These are phyloP conservation scores for Samsoniella hepiali DNA, from an alignment of 2,329 filamentous ascomycete species.

Conservation along the genomic window DNA sequence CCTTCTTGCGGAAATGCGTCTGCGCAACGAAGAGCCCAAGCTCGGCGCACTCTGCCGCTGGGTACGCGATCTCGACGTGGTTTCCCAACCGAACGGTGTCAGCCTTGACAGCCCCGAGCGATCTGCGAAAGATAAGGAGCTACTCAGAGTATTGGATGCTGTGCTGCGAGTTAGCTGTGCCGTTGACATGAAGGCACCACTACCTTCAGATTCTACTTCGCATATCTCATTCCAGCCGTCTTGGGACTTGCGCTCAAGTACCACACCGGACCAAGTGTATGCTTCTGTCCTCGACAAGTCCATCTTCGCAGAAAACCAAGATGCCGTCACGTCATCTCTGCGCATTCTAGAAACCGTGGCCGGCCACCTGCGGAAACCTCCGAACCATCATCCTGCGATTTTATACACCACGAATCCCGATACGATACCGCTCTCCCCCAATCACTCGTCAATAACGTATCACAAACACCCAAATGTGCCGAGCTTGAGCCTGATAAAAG, in stretches of 20 bases:
- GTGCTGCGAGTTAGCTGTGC: slow-evolving; percentile 62
- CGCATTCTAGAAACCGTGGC: slow-evolving; percentile 60
- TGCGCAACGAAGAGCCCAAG: slow-evolving; percentile 62
- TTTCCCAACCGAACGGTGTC: slow-evolving; percentile 50
- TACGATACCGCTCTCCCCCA: slow-evolving; percentile 49
- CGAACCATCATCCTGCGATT: slow-evolving; percentile 64
- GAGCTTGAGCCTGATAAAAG: slow-evolving; percentile 55
- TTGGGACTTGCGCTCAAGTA: slow-evolving; percentile 55
- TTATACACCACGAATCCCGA: slow-evolving; percentile 60
- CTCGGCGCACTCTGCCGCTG: slow-evolving; percentile 67
- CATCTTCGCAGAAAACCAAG: slow-evolving; percentile 43
- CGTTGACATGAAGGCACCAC: slow-evolving; percentile 47
- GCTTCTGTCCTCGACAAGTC: slow-evolving; percentile 57
- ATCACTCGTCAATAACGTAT: slow-evolving; percentile 46
- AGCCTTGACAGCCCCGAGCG: slow-evolving; percentile 33
- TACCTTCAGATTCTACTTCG: slow-evolving; percentile 31
- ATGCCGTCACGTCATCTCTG: slow-evolving; percentile 41
- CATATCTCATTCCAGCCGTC: slow-evolving; percentile 57
- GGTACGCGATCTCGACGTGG: slow-evolving; percentile 68
- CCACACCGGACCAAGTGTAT: slow-evolving; percentile 45
- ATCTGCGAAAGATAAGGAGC: slow-evolving; percentile 48
- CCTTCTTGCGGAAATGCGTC: slow-evolving; percentile 66
- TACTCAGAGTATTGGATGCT: slow-evolving; percentile 60
- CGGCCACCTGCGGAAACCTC: slow-evolving; percentile 60
- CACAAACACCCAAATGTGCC: slow-evolving; percentile 62